Evolutionary conservation across 805 yeast species (phyloP).

Genomic region (Saturnispora galanensis): DNA sequence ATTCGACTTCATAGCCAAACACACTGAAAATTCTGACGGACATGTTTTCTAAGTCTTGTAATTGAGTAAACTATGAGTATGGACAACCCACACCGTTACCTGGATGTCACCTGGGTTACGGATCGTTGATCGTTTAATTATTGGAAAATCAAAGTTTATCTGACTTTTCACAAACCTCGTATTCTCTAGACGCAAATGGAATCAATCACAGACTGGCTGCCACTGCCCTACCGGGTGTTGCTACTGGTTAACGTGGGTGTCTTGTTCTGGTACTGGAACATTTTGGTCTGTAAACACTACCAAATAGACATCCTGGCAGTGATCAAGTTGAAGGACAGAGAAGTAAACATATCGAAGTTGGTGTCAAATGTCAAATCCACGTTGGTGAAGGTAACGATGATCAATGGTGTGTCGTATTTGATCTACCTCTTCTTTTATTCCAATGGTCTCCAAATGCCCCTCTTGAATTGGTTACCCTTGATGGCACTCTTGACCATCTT

Average conservation of each 20-base stretch:
- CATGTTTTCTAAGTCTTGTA: constrained; percentile 1
- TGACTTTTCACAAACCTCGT: background rate
- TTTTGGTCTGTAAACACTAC: constrained; percentile 29
- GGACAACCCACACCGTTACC: background rate
- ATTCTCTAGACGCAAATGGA: background rate
- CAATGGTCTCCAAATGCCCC: constrained; percentile 19
- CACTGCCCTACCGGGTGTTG: constrained; percentile 44
- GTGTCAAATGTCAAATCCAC: constrained; percentile 13
- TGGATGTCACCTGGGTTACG: background rate
- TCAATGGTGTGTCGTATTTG: constrained; percentile 22
- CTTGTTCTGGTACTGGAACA: constrained; percentile 43
- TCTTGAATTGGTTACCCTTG: constrained; percentile 30
- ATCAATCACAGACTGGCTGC: constrained; percentile 16
- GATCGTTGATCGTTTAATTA: too few species aligned
- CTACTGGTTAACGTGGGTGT: constrained; percentile 40
- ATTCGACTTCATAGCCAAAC: constrained; percentile 56
- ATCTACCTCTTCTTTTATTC: constrained; percentile 22
- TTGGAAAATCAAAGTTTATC: background rate
- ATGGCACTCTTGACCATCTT: constrained; percentile 29
- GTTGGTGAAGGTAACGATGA: constrained; percentile 16
- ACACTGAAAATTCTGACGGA: constrained; percentile 52
- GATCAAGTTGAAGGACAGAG: constrained; percentile 25
- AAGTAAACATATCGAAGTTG: constrained; percentile 13
- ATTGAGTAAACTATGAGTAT: too few species aligned
- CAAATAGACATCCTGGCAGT: constrained; percentile 38